A percentile compares a stretch with the other conserved stretches of the same genome.
phyloP scores from a whole-genome alignment of 2,329 filamentous ascomycete species.

The Chrysosporium keratinophilum region DNA sequence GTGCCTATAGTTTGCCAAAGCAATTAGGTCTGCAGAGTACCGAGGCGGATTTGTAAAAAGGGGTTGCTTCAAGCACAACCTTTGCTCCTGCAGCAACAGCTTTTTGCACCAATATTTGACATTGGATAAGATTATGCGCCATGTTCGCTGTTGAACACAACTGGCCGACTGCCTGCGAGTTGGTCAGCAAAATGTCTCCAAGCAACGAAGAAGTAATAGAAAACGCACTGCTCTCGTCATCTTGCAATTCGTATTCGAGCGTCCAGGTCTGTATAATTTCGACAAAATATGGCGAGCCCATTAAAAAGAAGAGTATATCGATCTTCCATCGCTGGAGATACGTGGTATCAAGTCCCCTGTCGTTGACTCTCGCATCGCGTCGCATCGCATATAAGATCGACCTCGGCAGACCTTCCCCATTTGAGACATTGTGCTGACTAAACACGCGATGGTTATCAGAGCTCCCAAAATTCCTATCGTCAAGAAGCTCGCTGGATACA shows the following conservation, averaged over 20 bases:
- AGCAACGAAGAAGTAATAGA: neutral
- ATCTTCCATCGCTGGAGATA: neutral
- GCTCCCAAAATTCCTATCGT: neutral
- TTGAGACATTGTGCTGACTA: neutral
- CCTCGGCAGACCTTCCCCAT: conserved; percentile 4
- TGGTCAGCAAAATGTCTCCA: conserved; percentile 12
- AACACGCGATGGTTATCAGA: conserved; percentile 2
- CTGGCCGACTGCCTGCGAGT: conserved; percentile 67
- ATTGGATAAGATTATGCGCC: conserved; percentile 68
- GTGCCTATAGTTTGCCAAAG: conserved; percentile 42
- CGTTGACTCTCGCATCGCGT: neutral
- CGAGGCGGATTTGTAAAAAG: conserved; percentile 9
- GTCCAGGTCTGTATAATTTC: neutral
- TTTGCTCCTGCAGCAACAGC: conserved; percentile 68
- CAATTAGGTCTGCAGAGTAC: conserved; percentile 4
- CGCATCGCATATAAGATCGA: conserved; percentile 1
- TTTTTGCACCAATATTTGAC: conserved; percentile 58
- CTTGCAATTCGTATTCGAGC: neutral
- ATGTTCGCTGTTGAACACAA: conserved; percentile 75
- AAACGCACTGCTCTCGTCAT: conserved; percentile 17
- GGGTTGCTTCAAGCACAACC: conserved; percentile 37
- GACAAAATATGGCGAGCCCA: neutral
- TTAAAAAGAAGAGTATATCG: neutral
- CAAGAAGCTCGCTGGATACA: too few species aligned
- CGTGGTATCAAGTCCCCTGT: neutral